Conservation (phyloP, 2,329 filamentous ascomycete genomes). For the Trichoderma polysporum region DNA sequence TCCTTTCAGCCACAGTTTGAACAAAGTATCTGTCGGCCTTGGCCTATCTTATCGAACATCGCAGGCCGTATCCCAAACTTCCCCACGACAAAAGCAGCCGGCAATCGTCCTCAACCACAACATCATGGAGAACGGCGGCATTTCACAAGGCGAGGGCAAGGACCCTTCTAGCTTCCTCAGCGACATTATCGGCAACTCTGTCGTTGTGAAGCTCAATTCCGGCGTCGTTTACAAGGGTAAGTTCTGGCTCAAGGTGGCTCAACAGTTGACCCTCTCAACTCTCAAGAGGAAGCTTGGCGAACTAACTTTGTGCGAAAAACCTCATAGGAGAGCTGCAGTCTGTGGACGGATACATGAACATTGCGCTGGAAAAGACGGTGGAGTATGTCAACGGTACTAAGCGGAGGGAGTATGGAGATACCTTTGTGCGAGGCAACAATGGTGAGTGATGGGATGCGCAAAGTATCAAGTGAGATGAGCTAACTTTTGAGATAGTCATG, state of each 20-base stretch:
- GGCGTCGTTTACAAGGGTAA: conserved; percentile 95
- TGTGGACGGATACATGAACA: conserved; percentile 99
- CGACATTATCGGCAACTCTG: conserved; percentile 90
- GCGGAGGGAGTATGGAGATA: conserved; percentile 84
- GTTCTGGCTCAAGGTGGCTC: conserved; percentile 21
- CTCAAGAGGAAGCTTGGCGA: neutral
- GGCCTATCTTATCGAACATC: conserved; percentile 15
- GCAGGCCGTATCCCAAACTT: neutral
- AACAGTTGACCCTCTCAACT: neutral
- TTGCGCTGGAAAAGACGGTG: conserved; percentile 91
- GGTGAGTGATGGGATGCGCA: conserved; percentile 51
- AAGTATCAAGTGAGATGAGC: neutral
- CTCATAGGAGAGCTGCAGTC: conserved; percentile 83
- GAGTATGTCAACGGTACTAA: conserved; percentile 86
- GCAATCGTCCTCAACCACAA: neutral
- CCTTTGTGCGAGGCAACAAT: conserved; percentile 95
- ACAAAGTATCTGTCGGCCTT: neutral
- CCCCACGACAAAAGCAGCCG: conserved; percentile 6
- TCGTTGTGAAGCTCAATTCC: conserved; percentile 98
- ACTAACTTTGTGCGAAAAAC: neutral
- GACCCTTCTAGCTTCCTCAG: conserved; percentile 92
- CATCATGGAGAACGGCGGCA: conserved; percentile 73
- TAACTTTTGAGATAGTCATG: conserved; percentile 49
- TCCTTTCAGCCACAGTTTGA: conserved; percentile 2
- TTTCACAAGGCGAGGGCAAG: conserved; percentile 68